Evolutionary conservation across 2,329 filamentous ascomycete species (phyloP).

Genomic region (Aspergillus oerlinghausenensis): DNA sequence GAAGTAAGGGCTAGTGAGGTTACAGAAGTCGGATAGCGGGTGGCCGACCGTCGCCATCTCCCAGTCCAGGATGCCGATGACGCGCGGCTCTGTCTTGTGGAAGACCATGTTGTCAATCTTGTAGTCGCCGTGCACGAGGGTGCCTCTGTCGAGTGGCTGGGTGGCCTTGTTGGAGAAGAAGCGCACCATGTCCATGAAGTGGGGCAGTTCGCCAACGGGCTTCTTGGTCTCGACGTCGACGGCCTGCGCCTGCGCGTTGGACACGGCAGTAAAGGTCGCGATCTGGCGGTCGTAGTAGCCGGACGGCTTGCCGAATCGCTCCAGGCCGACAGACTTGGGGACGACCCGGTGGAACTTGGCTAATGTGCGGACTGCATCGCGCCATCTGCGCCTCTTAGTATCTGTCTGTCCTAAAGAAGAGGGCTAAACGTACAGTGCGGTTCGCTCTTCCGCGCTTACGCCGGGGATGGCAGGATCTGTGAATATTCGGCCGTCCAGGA

Average conservation of each 20-base stretch:
- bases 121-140: slow-evolving; percentile 90
- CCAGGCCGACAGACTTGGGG: slow-evolving; percentile 62
- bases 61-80: slow-evolving; percentile 95
- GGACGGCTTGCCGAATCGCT: slow-evolving; percentile 64
- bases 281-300: slow-evolving; percentile 88
- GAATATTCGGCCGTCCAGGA: slow-evolving; percentile 88
- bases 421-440: slow-evolving; percentile 55
- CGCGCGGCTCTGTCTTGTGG: slow-evolving; percentile 78
- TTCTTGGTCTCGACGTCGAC: slow-evolving; percentile 71
- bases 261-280: slow-evolving; percentile 74
- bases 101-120: slow-evolving; percentile 92
- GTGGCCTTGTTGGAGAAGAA: slow-evolving; percentile 68
- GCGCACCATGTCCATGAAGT: slow-evolving; percentile 71
- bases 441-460: slow-evolving; percentile 63
- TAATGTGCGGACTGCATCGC: slow-evolving; percentile 74
- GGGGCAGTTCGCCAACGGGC: slow-evolving; percentile 75
- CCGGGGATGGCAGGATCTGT: slow-evolving; percentile 79
- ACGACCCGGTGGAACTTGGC: slow-evolving; percentile 78
- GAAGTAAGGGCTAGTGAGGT: slow-evolving; percentile 54
- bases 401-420: neutral
- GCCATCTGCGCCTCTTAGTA: slow-evolving; percentile 56
- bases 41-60: slow-evolving; percentile 99
- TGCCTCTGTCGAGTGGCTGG: slow-evolving; percentile 72
- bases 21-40: slow-evolving; percentile 83
- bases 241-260: slow-evolving; percentile 68